Evolutionary conservation across 2,329 filamentous ascomycete genomes (phyloP).

Genomic region (Pseudogymnoascus sp.): DNA sequence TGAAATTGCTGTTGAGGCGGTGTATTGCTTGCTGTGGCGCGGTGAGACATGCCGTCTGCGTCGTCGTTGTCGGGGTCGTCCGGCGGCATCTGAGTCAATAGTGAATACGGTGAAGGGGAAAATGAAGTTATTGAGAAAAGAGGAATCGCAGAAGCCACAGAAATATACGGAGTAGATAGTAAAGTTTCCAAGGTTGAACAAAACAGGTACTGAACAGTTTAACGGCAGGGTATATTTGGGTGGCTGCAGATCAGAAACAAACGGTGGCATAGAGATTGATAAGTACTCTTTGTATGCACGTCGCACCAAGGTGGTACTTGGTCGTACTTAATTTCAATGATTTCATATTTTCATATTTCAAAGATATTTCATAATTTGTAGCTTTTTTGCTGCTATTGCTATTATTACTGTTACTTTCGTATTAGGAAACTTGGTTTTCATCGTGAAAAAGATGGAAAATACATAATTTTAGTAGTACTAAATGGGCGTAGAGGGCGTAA

Average conservation of each 20-base stretch:
- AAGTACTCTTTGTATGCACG: background rate
- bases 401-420: background rate
- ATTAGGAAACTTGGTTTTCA: background rate
- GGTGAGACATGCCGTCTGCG: constrained; percentile 3
- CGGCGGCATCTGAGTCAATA: background rate
- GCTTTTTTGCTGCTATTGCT: background rate
- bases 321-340: background rate
- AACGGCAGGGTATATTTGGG: background rate
- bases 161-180: background rate
- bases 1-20: background rate
- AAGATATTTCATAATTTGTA: background rate
- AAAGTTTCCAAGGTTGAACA: background rate
- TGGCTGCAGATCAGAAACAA: background rate
- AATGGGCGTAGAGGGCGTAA: too few relatives aligned
- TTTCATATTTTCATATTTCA: background rate
- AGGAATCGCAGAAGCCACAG: background rate
- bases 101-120: background rate
- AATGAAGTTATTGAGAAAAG: background rate
- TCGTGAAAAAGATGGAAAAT: background rate
- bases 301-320: constrained; percentile 1
- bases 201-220: background rate
- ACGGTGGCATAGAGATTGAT: background rate
- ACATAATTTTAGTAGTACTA: too few relatives aligned
- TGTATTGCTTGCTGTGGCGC: background rate
- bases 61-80: background rate